Evolutionary conservation across 1,284 basidiomycete genomes (phyloP).

Genomic region (Moniliophthora roreri): DNA sequence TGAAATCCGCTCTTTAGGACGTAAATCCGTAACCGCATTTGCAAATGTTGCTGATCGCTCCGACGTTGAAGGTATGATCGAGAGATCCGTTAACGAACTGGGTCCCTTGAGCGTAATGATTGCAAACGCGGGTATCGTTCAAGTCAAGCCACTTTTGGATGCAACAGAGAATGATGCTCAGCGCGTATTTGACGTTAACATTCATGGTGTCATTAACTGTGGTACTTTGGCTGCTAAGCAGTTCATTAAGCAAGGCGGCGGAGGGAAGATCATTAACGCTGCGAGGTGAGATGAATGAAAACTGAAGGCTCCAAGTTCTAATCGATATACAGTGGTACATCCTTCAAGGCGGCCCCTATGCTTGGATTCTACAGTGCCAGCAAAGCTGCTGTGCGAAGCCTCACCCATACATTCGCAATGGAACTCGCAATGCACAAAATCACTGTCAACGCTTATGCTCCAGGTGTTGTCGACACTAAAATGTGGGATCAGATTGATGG

Average conservation of each 20-base stretch:
- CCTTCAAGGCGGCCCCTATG: slow-evolving; percentile 7
- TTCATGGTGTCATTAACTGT: slow-evolving; percentile 14
- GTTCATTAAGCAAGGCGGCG: slow-evolving; percentile 16
- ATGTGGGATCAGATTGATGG: slow-evolving; percentile 17
- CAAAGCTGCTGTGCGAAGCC: slow-evolving; percentile 16
- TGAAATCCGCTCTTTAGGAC: slow-evolving; percentile 12
- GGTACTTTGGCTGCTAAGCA: slow-evolving; percentile 14
- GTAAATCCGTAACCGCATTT: slow-evolving; percentile 7
- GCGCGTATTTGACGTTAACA: slow-evolving; percentile 11
- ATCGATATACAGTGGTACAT: slow-evolving; percentile 2
- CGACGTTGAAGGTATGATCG: slow-evolving; percentile 11
- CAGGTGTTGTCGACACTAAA: slow-evolving; percentile 12
- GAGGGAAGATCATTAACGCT: slow-evolving; percentile 16
- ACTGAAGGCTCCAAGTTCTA: no score
- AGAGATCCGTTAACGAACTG: slow-evolving; percentile 11
- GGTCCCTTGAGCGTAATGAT: slow-evolving; percentile 17
- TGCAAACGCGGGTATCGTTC: slow-evolving; percentile 15
- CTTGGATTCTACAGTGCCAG: slow-evolving; percentile 11
- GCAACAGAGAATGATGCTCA: slow-evolving; percentile 9
- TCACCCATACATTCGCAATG: slow-evolving; percentile 14
- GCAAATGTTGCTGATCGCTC: slow-evolving; percentile 8
- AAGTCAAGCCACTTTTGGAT: slow-evolving; percentile 11
- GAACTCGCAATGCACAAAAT: slow-evolving; percentile 12
- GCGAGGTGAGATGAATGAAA: slow-evolving; percentile 11
- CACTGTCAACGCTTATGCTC: slow-evolving; percentile 17